Base-by-base conservation (phyloP, 495 filamentous ascomycete genomes). In the Sordaria brevicollis region DNA sequence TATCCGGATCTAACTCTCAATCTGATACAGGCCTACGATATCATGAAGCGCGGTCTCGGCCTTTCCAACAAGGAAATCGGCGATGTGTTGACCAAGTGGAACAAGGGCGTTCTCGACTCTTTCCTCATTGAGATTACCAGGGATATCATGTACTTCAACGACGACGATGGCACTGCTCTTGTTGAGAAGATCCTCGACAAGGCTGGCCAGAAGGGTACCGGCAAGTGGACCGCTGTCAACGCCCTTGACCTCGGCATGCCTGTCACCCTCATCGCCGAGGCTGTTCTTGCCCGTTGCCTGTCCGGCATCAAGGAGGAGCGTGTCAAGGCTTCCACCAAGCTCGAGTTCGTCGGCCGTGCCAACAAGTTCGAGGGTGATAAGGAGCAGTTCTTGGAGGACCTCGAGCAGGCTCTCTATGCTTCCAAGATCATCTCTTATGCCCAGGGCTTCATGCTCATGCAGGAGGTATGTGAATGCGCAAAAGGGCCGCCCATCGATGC, bases 401-500 rank as follows among this genome's bases (percentile, higher is more conserved):
- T 99, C 62, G 95, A 99, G 86, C 95, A 99, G 86, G 95, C 95
- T 71, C 89, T 99, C 69, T 99, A 99, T 76, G 95, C 95, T 69
- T 98, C 95, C 71, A 99, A 99, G 90, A 98, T 99, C 77, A 97
- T 99, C 83, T 99, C 95, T 39, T 99, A 99, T 79, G 93, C 94
- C 74, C 95, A 99, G 83, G 95, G 95, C 79, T 99, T 99, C 88
- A 99, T 99, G 96, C 89, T 99, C 78, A 97, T 99, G 87, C 95
- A 98, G 86, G 90, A 97, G 83, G 93, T 96, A 83, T 82, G 91
- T 81, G 38, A 15, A 49, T 4, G 33, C 68, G 19, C 21, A 54
- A n/a, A 43, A 13, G n/a, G 15, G 11, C 15, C 0, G 31, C 4
- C 3, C 8, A 37, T 5, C 5, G 19, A n/a, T 4, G 19, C 13